Evolutionary conservation across 2,329 filamentous ascomycete genomes (phyloP).

Genomic region (Monilinia polystroma): DNA sequence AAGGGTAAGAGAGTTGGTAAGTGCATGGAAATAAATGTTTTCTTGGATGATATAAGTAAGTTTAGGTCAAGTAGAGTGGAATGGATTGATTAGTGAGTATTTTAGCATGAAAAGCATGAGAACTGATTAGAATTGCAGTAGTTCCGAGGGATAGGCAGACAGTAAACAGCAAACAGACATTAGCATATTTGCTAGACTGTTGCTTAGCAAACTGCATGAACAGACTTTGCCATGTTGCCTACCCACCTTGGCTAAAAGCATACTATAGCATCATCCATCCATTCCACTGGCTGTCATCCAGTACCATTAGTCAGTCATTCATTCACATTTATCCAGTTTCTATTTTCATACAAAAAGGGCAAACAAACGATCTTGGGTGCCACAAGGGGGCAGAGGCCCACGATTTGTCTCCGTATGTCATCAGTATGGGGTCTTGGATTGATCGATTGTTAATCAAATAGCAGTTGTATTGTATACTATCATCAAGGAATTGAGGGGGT

Average conservation of each 20-base stretch:
- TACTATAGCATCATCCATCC: background rate
- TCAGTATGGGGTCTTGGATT: background rate
- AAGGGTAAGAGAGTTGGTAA: slow-evolving; percentile 9
- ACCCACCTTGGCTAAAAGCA: slow-evolving; percentile 1
- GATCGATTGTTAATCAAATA: background rate
- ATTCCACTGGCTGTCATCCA: background rate
- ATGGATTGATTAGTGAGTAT: slow-evolving; percentile 3
- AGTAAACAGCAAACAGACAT: slow-evolving; percentile 3
- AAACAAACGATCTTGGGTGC: slow-evolving; percentile 13
- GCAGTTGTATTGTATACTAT: background rate
- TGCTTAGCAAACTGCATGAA: slow-evolving; percentile 6
- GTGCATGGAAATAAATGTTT: slow-evolving; percentile 8
- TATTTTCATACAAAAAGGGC: background rate
- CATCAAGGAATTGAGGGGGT: background rate
- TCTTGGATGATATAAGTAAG: background rate
- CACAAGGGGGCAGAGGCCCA: slow-evolving; percentile 6
- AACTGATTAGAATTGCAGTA: background rate
- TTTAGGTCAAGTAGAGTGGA: slow-evolving; percentile 12
- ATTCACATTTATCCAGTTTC: background rate
- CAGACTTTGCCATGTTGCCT: slow-evolving; percentile 5
- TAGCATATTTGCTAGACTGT: slow-evolving; percentile 7
- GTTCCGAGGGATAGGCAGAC: background rate
- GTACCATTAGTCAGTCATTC: background rate
- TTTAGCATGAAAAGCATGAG: background rate
- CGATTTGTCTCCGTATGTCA: background rate